Conservation (phyloP, 2,329 filamentous ascomycete species). For the Scytalidium lignicola region DNA sequence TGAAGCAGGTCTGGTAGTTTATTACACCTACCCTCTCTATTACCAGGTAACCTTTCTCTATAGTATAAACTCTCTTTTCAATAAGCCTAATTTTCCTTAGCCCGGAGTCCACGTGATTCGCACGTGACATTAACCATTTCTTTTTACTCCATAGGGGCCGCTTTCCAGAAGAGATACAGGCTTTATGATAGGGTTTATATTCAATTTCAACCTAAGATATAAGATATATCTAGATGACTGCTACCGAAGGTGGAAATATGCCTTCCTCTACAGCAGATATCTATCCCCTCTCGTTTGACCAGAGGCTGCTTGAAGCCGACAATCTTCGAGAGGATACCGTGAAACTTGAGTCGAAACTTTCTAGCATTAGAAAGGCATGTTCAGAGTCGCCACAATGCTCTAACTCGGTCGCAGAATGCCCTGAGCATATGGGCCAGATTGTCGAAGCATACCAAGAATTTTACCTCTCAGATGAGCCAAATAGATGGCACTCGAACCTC, state of each 20-base stretch:
- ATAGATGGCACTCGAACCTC: slow-evolving; percentile 16
- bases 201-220: not conserved
- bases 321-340: slow-evolving; percentile 15
- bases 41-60: not conserved
- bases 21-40: not conserved
- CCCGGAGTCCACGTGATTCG: not conserved
- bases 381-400: slow-evolving; percentile 14
- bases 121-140: not conserved
- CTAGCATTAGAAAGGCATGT: slow-evolving; percentile 13
- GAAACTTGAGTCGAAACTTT: slow-evolving; percentile 15
- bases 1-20: too few species aligned
- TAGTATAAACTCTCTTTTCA: not conserved
- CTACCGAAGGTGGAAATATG: not conserved
- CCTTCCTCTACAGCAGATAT: not conserved
- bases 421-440: slow-evolving; percentile 15
- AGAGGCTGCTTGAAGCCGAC: slow-evolving; percentile 17
- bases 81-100: not conserved
- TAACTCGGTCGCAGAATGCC: not conserved
- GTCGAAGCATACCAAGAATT: slow-evolving; percentile 21
- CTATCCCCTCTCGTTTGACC: slow-evolving; percentile 20
- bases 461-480: slow-evolving; percentile 19
- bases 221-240: not conserved
- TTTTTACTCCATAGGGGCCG: not conserved
- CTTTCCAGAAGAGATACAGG: not conserved
- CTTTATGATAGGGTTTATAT: not conserved